A percentile compares a stretch with the other conserved stretches of the same genome.
phyloP scores from a whole-genome alignment of 2,329 filamentous ascomycete genomes.

The Chaetomiaceae sp. region DNA sequence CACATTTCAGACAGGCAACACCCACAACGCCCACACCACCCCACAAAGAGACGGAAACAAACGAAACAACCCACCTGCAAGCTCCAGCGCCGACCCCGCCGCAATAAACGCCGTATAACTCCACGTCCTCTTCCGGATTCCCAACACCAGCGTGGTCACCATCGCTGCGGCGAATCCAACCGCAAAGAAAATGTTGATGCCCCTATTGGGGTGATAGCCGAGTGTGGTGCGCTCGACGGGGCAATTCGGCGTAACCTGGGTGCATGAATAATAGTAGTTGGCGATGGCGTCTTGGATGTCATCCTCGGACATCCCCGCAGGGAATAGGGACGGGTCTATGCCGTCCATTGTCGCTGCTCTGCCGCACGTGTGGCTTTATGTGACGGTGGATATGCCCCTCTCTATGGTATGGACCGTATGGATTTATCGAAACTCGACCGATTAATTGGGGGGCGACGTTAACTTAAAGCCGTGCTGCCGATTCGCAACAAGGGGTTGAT shows the following conservation, averaged over 20 bases:
- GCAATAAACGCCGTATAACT: slow-evolving; percentile 48
- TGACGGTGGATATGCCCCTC: too few relatives aligned
- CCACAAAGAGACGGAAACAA: background rate
- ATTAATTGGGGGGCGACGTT: too few relatives aligned
- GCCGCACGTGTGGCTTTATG: too few relatives aligned
- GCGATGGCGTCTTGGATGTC: slow-evolving; percentile 14
- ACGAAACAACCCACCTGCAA: slow-evolving; percentile 37
- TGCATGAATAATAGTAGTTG: slow-evolving; percentile 32
- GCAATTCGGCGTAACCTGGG: slow-evolving; percentile 40
- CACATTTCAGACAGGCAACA: too few relatives aligned
- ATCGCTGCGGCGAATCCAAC: slow-evolving; percentile 44
- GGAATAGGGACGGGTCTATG: slow-evolving; percentile 16
- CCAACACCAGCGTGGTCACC: slow-evolving; percentile 40
- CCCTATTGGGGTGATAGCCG: slow-evolving; percentile 54
- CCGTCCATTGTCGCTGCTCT: slow-evolving; percentile 3
- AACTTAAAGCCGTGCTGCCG: too few relatives aligned
- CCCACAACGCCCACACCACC: background rate
- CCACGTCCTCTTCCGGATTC: slow-evolving; percentile 51
- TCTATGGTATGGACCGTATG: too few relatives aligned
- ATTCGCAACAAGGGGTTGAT: too few relatives aligned
- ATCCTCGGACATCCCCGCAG: slow-evolving; percentile 6
- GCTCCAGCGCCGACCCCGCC: slow-evolving; percentile 48
- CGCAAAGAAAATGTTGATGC: slow-evolving; percentile 52
- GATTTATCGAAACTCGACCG: too few relatives aligned
- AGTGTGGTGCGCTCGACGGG: slow-evolving; percentile 51